Evolutionary conservation across 352 stramenopile genomes (phyloP), one percentile per base, ranked within the genome.

Genomic region (Peronospora belbahrii): DNA sequence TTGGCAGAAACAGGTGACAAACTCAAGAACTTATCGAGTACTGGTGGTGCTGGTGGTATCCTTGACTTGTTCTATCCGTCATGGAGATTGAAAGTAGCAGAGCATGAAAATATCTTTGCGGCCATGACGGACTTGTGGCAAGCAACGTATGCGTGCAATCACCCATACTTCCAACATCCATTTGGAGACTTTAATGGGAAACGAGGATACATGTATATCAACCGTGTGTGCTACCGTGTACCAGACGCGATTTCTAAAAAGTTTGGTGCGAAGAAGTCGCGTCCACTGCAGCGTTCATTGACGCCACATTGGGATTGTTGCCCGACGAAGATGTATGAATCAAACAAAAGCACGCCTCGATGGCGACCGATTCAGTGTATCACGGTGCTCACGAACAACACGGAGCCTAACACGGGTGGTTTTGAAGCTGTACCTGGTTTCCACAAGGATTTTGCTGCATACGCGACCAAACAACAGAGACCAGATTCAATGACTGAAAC

Each of bases 341-440:
- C 65, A 11, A 63, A 60, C 34, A 91, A 90, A 42, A 68, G 77
- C 22, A 71, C 62, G 6, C 82, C 80, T 5, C 75, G 83, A 0
- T 96, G 85, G 84, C 67, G 85, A 17, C 84, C 84, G 11, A 95
- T 96, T 56, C 83, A 95, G 60, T 89, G 80, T 55, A 90, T 96
- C 57, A 81, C 86, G 0, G 71, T 86, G 44, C 67, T 96, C 13
- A 94, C 83, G 0, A 60, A 62, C 65, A 88, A 85, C 43, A 50
- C 62, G 11, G 59, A 75, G 27, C 43, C 63, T 4, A 79, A 86
- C 47, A 90, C 81, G 0, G 82, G 84, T 22, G 85, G 84, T 9
- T 95, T 96, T 54, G 85, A 96, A 62, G 83, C 69, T 33, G 82
- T 89, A 0, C 70, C 62, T 1, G 83, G 83, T 7, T 95, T 95